Percentiles rank a stretch among this genome's conserved stretches.
These are phyloP conservation scores for Asterochloris sp. DNA, from an alignment of 139 green algal species.

Conservation along the genomic window DNA sequence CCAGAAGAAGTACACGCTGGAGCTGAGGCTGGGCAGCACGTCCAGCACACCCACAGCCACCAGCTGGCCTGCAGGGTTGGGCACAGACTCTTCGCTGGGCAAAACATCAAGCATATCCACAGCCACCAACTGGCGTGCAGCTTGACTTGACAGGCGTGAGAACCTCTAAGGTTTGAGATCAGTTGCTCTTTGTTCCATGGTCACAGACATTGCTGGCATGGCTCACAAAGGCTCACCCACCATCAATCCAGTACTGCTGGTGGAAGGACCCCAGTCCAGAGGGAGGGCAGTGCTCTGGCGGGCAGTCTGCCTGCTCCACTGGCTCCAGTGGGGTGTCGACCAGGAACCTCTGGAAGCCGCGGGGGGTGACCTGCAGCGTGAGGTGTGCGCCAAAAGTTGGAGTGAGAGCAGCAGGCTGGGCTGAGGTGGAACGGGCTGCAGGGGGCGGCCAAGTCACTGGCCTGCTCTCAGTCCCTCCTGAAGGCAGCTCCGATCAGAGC, in stretches of 20 bases:
- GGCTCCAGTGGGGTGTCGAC: conserved; percentile 62
- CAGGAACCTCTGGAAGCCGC: conserved; percentile 65
- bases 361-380: conserved; percentile 5
- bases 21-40: conserved; percentile 80
- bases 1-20: conserved; percentile 95
- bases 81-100: neutral
- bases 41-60: conserved; percentile 93
- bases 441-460: neutral
- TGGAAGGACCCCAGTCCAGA: conserved; percentile 85
- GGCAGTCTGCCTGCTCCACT: conserved; percentile 6
- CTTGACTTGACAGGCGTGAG: neutral
- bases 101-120: neutral
- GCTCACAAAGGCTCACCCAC: conserved; percentile 18
- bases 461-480: neutral
- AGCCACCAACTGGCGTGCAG: neutral
- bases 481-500: neutral
- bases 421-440: neutral
- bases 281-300: conserved; percentile 19
- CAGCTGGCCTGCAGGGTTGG: conserved; percentile 42
- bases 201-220: neutral
- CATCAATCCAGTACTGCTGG: conserved; percentile 94
- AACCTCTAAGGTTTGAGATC: neutral
- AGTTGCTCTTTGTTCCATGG: neutral
- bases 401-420: neutral
- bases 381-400: neutral